Conservation (phyloP, 2,329 filamentous ascomycete genomes). For the Microdochium trichocladiopsis region DNA sequence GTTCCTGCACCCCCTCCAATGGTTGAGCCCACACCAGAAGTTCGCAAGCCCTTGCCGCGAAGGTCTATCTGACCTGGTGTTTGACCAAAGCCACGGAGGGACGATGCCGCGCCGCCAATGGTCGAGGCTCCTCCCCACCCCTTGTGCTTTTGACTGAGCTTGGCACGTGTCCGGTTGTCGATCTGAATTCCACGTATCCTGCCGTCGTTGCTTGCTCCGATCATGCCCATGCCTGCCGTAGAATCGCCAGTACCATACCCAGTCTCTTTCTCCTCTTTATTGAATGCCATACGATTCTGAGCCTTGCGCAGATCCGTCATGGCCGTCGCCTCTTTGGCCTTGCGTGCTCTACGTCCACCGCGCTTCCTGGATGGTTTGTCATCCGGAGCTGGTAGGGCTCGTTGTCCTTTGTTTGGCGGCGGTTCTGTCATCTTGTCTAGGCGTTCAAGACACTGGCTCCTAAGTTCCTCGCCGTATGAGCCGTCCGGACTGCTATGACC, state of each 20-base stretch:
- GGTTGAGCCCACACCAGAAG: slow-evolving; percentile 72
- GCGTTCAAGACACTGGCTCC: slow-evolving; percentile 74
- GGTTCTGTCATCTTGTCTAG: slow-evolving; percentile 91
- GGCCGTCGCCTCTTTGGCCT: slow-evolving; percentile 92
- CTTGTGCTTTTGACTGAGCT: slow-evolving; percentile 89
- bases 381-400: slow-evolving; percentile 85
- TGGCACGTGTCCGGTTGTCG: slow-evolving; percentile 87
- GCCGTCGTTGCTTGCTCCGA: slow-evolving; percentile 75
- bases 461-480: slow-evolving; percentile 73
- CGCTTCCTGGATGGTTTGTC: slow-evolving; percentile 93
- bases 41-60: slow-evolving; percentile 70
- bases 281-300: slow-evolving; percentile 93
- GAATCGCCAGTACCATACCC: slow-evolving; percentile 83
- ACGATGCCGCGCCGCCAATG: slow-evolving; percentile 65
- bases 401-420: slow-evolving; percentile 78
- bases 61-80: slow-evolving; percentile 59
- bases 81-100: slow-evolving; percentile 71
- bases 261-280: slow-evolving; percentile 89
- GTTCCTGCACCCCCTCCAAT: slow-evolving; percentile 63
- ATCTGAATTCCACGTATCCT: slow-evolving; percentile 82
- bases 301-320: slow-evolving; percentile 96
- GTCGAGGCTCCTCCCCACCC: slow-evolving; percentile 78
- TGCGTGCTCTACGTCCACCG: slow-evolving; percentile 80
- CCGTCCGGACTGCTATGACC: slow-evolving; percentile 78
- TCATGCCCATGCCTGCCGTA: slow-evolving; percentile 90